Base-by-base conservation (phyloP, 2,329 filamentous ascomycete genomes). In the Cladosporium sp. region DNA sequence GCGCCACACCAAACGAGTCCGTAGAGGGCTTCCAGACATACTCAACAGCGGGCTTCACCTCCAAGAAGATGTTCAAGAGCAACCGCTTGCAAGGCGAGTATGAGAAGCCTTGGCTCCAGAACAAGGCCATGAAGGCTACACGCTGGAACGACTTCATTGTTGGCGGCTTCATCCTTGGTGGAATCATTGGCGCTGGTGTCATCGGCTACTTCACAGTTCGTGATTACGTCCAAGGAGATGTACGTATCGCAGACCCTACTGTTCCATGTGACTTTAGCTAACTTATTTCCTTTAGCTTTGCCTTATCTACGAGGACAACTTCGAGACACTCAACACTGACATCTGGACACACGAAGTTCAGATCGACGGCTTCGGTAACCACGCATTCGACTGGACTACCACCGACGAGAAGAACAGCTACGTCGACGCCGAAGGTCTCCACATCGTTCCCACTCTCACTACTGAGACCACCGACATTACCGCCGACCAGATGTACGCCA, bases 321-420 rank as follows among this genome's bases (percentile, higher is more conserved):
- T 83, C 67, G 70, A 72, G 15, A 71, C 69, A 1, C 70, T 82
- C 43, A 71, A 80, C 67, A 69, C 69, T 12, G 65, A 69, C 42
- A 65, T 79, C n/a, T 83, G 81, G 81, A 75, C 74, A 8, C 75
- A 78, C 59, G 79, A 82, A 64, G 75, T 81, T 30, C 75, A 65
- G 40, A 47, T 60, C 17, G 59, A 56, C 19, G 63, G 63, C n/a
- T 65, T 62, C 36, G 63, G 79, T 51, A 78, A 75, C n/a, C 78
- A 78, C 15, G 73, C 76, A 37, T 83, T 83, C 65, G 81, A 83
- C 71, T 82, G 80, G 80, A 82, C 81, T 0, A 83, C 81, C 5
- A 72, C 68, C 3, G 79, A 81, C 61, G 61, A 70, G 0, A 68
- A 66, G 55, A 84, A 84, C 67, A 70, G 76, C 14, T 83, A 78